Conservation (phyloP, 2,329 filamentous ascomycete genomes). For the Dothideomycetes sp. region DNA sequence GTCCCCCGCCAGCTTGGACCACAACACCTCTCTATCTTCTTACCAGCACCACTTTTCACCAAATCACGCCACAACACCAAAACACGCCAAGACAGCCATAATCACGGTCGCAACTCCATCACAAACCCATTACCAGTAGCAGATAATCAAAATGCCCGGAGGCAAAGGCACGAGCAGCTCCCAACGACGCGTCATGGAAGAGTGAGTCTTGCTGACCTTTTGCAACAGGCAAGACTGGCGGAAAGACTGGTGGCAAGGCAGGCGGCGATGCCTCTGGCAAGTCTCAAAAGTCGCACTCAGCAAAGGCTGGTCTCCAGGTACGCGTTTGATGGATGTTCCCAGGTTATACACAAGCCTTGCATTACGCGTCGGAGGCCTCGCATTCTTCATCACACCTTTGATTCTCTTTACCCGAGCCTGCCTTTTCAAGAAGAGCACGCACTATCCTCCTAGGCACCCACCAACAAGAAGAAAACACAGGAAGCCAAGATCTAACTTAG, state of each 20-base stretch:
- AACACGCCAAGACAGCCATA: conserved; percentile 8
- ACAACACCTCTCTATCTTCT: not conserved
- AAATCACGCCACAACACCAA: conserved; percentile 2
- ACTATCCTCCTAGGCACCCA: not conserved
- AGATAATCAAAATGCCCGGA: conserved; percentile 50
- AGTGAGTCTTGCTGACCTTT: conserved; percentile 18
- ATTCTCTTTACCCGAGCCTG: too few species aligned
- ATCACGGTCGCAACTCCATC: conserved; percentile 1
- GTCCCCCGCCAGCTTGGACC: not conserved
- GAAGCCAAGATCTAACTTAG: too few species aligned
- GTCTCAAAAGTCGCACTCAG: conserved; percentile 86
- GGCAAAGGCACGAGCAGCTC: conserved; percentile 81
- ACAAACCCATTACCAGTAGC: conserved; percentile 2
- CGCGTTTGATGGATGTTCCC: conserved; percentile 30
- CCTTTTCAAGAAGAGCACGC: too few species aligned
- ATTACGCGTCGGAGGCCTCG: conserved; percentile 3
- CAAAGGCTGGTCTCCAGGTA: conserved; percentile 91
- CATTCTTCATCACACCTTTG: not conserved
- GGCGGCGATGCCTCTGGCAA: conserved; percentile 62
- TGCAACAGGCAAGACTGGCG: conserved; percentile 49
- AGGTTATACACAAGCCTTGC: too few species aligned
- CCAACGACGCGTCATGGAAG: conserved; percentile 13
- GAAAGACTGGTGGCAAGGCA: conserved; percentile 81
- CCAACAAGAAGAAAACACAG: too few species aligned
- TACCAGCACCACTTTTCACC: conserved; percentile 1